Base-by-base conservation (phyloP, 441 rosid genomes). In the Dalechampia spathulata region DNA sequence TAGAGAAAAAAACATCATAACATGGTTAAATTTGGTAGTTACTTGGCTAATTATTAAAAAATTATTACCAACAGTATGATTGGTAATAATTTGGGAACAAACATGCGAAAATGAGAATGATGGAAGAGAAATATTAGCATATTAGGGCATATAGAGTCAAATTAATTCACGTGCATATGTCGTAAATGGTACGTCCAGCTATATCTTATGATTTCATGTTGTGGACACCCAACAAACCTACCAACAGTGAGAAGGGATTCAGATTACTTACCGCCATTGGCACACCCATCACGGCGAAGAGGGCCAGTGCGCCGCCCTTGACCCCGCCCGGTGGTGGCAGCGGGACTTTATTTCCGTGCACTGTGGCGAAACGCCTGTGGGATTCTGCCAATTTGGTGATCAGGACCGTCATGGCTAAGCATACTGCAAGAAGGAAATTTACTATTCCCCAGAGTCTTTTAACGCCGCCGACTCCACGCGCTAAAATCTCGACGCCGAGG, bases 361-460 rank as follows among this genome's bases (percentile, higher is more conserved):
- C 64, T 39, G 62, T 50, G 25, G 63, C 6, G 25, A 16, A 43
- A 2, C 67, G 58, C 2, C 92, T 71, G 65, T 71, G 50, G 1
- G 83, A 53, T 50, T 83, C 72, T 3, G 96, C 95, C 55, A 74
- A 1, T 67, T 83, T 90, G 5, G 90, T 77, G 48, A 87, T 19
- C 47, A 75, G 9, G 40, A 79, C 58, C 0, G 88, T 83, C 74
- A 69, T 10, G 5, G 59, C 71, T 74, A 87, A 57, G 61, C 86
- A 76, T 4, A 68, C 3, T 0, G 88, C 86, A 6, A 90, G 52
- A 0, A 90, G 7, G 56, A 87, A 60, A 47, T 90, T 87, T 1
- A 90, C 96, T 1, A 70, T 32, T 0, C 84, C 96, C 98, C 98
- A 85, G 12, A 87, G 60, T 51, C 71, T 72, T 27, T 79, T 79